Percentiles rank a stretch among this genome's conserved stretches.
phyloP scores from a whole-genome alignment of 164 flowering plant species.

The Pachysandra terminalis region DNA sequence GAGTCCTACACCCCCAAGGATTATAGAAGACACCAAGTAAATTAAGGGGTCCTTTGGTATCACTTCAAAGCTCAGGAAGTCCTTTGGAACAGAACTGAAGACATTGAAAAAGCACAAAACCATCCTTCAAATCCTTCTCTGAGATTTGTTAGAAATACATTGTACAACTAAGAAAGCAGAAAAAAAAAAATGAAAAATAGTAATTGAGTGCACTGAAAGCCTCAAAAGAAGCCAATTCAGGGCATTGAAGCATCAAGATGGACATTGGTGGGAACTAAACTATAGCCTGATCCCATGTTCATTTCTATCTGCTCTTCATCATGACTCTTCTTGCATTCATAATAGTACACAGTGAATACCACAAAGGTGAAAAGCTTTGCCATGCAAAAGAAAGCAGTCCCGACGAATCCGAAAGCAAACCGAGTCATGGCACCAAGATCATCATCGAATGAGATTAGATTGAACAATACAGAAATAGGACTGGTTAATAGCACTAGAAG shows the following conservation, averaged over 20 bases:
- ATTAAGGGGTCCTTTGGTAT: no score
- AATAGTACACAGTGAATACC: conserved; percentile 18
- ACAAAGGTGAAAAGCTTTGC: conserved; percentile 9
- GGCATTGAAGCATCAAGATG: conserved; percentile 1
- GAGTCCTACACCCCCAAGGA: no score
- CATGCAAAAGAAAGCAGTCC: conserved; percentile 14
- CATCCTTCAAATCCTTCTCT: no score
- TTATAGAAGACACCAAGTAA: no score
- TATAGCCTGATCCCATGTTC: background rate
- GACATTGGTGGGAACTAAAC: background rate
- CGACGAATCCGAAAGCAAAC: conserved; percentile 6
- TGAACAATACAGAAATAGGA: conserved; percentile 11
- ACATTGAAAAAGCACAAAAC: no score
- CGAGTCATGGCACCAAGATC: background rate
- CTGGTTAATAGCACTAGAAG: conserved; percentile 8
- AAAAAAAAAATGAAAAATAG: no score
- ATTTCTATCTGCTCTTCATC: conserved; percentile 11
- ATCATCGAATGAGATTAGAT: conserved; percentile 16
- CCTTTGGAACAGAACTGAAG: no score
- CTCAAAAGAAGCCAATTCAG: background rate
- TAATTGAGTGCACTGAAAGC: background rate
- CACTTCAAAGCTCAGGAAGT: no score
- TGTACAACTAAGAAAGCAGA: no score
- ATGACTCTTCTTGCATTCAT: conserved; percentile 12
- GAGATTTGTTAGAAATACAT: no score